A percentile compares a stretch with the other conserved stretches of the same genome.
These are phyloP conservation scores for Parmelia sp. DNA, from an alignment of 495 filamentous ascomycete genomes.

Conservation along the genomic window DNA sequence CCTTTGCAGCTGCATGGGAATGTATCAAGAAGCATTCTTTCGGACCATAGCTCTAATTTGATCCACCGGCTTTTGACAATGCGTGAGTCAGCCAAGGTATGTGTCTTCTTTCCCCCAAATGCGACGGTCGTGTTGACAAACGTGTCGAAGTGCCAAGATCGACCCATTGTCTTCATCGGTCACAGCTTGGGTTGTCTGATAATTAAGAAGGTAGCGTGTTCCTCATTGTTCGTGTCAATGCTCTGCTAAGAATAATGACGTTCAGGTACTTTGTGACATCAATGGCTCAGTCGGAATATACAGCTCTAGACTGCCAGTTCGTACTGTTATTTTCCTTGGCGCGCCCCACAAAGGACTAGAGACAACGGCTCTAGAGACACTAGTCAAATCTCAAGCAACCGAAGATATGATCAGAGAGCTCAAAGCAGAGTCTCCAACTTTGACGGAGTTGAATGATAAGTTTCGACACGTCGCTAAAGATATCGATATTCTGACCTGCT, in stretches of 20 bases:
- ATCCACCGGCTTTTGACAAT: slow-evolving; percentile 26
- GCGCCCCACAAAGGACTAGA: slow-evolving; percentile 28
- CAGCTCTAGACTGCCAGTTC: slow-evolving; percentile 2
- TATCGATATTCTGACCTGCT: slow-evolving; percentile 27
- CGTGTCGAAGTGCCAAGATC: slow-evolving; percentile 17
- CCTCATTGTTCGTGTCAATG: neutral
- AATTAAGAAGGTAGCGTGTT: slow-evolving; percentile 27
- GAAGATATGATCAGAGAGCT: slow-evolving; percentile 23
- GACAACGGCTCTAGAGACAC: slow-evolving; percentile 15
- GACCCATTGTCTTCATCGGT: slow-evolving; percentile 32
- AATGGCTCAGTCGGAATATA: slow-evolving; percentile 14
- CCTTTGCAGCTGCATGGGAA: slow-evolving; percentile 30
- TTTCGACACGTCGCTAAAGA: slow-evolving; percentile 17
- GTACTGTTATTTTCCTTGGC: slow-evolving; percentile 26
- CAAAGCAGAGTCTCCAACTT: slow-evolving; percentile 18
- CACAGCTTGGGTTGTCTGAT: slow-evolving; percentile 35
- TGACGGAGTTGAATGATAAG: slow-evolving; percentile 19
- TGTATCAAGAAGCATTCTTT: slow-evolving; percentile 21
- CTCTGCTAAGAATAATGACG: neutral
- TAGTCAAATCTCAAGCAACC: slow-evolving; percentile 12
- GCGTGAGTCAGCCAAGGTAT: slow-evolving; percentile 18
- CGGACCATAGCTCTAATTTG: slow-evolving; percentile 29
- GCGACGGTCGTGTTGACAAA: slow-evolving; percentile 8
- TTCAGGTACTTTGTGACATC: slow-evolving; percentile 10
- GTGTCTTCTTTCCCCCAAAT: slow-evolving; percentile 14